phyloP scores from a whole-genome alignment of 169 alveolate species.

The Cyclospora cayetanensis region DNA sequence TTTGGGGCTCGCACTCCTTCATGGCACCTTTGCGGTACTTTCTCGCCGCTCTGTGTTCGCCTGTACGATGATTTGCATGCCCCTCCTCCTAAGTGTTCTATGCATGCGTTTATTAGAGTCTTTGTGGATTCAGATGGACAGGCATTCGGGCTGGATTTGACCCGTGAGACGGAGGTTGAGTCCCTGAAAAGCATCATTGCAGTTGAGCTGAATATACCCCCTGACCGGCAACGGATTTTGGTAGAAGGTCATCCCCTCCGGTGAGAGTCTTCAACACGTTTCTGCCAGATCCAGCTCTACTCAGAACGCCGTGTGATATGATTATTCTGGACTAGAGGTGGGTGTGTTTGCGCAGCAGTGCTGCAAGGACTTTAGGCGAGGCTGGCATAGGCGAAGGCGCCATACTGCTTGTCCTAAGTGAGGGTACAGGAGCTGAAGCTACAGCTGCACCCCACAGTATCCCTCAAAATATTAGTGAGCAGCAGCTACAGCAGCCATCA shows the following conservation, averaged over 20 bases:
- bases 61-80: not conserved
- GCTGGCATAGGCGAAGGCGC: slow-evolving; percentile 62
- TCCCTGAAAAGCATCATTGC: slow-evolving; percentile 37
- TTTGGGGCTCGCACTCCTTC: not conserved
- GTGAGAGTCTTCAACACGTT: not conserved
- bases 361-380: slow-evolving; percentile 54
- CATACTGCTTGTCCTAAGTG: slow-evolving; percentile 51
- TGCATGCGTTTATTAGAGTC: not conserved
- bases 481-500: not conserved
- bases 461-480: not conserved
- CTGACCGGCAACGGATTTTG: slow-evolving; percentile 27
- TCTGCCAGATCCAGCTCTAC: too few species aligned
- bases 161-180: slow-evolving; percentile 51
- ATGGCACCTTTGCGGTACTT: not conserved
- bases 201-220: slow-evolving; percentile 54
- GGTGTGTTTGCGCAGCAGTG: slow-evolving; percentile 5
- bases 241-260: slow-evolving; percentile 49
- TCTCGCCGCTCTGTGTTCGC: not conserved
- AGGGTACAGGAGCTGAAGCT: slow-evolving; percentile 6
- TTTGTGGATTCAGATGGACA: slow-evolving; percentile 31
- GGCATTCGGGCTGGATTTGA: slow-evolving; percentile 44
- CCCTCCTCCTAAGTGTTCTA: not conserved
- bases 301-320: too few species aligned
- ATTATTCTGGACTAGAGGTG: too few species aligned
- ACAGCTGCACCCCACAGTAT: too few species aligned